Evolutionary conservation across 1,284 basidiomycete genomes (phyloP), one percentile per base, ranked within the genome.

Genomic region (Microbotryum violaceum): DNA sequence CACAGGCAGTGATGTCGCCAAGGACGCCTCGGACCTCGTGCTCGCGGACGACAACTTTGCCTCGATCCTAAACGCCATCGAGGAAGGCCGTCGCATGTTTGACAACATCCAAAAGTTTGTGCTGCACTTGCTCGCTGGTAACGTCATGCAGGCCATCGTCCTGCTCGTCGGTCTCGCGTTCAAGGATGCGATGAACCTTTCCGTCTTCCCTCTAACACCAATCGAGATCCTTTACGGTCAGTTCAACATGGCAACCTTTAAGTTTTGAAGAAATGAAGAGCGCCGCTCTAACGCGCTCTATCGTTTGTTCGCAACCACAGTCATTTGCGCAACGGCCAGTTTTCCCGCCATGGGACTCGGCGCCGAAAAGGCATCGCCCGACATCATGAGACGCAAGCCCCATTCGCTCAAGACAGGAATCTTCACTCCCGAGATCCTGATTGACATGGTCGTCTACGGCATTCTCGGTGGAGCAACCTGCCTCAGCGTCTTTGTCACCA

Each of bases 41-140:
- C 76, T 87, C 56, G 81, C 82, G 37, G 83, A 86, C 71, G 84
- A 87, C 76, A 86, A 87, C 76, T 87, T 87, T 72, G 82, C 83
- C 48, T 83, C 82, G 25, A 86, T 87, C 69, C 81, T 81, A 23
- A 80, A 82, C 60, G 85, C 85, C 12, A 81, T 87, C 67, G 77
- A 80, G 62, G 84, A 86, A 71, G 85, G 85, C 27, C 81, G 85
- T 56, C 77, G 78, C 50, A 70, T 81, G 57, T 78, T 51, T 44
- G 46, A 71, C 64, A 76, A 75, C 65, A 75, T 76, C 56, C 62
- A 66, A 25, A 72, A 74, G 53, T 77, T 77, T 48, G 63, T 69
- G 1, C 61, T 69, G 2, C 68, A 69, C 46, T 59, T 70, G 23
- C 77, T 83, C 27, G 78, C 81, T 1, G 80, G 79, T 53, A 85